A percentile compares a stretch with the other conserved stretches of the same genome.
phyloP scores from a whole-genome alignment of 306 rosid species.

The Inga oerstediana region DNA sequence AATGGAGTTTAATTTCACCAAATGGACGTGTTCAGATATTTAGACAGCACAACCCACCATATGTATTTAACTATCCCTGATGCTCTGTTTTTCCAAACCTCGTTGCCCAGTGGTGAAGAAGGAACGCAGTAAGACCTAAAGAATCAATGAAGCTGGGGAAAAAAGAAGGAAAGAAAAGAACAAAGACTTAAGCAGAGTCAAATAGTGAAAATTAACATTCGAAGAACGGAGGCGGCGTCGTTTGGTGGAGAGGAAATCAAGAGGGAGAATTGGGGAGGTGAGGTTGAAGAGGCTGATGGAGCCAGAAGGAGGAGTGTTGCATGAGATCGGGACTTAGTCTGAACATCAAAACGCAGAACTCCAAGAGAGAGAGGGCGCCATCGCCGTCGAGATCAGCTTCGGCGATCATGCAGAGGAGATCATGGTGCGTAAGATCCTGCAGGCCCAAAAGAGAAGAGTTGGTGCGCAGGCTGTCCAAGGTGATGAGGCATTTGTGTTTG shows the following conservation, averaged over 20 bases:
- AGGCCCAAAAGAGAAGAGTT: slow-evolving; percentile 61
- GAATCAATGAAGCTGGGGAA: too few relatives aligned
- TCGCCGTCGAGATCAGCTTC: slow-evolving; percentile 82
- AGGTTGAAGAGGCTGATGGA: slow-evolving; percentile 49
- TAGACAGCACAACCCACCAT: neutral
- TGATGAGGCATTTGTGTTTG: slow-evolving; percentile 68
- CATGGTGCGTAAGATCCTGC: slow-evolving; percentile 65
- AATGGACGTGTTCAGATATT: neutral
- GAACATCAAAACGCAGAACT: slow-evolving; percentile 90
- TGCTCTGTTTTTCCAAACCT: neutral
- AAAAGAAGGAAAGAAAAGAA: neutral
- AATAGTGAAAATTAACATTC: neutral
- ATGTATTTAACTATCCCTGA: neutral
- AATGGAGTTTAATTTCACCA: neutral
- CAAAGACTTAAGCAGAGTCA: neutral
- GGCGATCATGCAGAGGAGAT: slow-evolving; percentile 62
- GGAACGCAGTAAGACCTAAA: neutral
- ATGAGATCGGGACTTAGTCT: slow-evolving; percentile 75
- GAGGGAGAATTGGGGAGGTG: slow-evolving; percentile 18
- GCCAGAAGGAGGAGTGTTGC: slow-evolving; percentile 61
- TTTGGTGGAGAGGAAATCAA: neutral
- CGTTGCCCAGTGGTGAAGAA: neutral
- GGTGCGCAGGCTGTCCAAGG: slow-evolving; percentile 65
- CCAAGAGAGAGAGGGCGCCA: slow-evolving; percentile 70
- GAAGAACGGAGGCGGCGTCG: neutral